phyloP scores from a whole-genome alignment of 2,329 filamentous ascomycete species.

The Trichophyton schoenleinii region DNA sequence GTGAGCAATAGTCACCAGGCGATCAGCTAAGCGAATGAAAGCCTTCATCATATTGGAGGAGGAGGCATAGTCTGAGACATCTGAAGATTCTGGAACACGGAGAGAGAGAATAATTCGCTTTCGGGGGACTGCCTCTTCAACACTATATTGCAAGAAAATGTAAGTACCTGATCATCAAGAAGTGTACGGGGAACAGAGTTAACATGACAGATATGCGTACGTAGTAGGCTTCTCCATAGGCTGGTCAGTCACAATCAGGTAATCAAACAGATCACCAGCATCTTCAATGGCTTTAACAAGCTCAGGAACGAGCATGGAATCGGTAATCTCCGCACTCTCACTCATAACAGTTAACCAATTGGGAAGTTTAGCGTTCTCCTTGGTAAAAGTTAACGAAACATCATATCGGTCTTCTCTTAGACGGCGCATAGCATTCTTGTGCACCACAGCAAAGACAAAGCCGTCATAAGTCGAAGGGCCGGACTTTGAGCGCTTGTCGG shows the following conservation, averaged over 20 bases:
- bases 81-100: slow-evolving; percentile 57
- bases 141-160: slow-evolving; percentile 34
- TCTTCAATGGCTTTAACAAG: slow-evolving; percentile 65
- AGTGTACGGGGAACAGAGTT: neutral
- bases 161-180: neutral
- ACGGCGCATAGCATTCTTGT: slow-evolving; percentile 86
- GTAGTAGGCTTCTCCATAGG: slow-evolving; percentile 74
- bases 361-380: slow-evolving; percentile 83
- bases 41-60: slow-evolving; percentile 66
- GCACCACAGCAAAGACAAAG: slow-evolving; percentile 89
- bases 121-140: slow-evolving; percentile 70
- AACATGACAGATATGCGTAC: slow-evolving; percentile 39
- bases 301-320: slow-evolving; percentile 75
- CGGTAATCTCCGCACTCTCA: slow-evolving; percentile 89
- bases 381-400: slow-evolving; percentile 80
- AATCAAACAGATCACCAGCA: slow-evolving; percentile 72
- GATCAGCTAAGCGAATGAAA: slow-evolving; percentile 75
- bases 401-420: slow-evolving; percentile 91
- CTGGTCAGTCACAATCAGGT: slow-evolving; percentile 80
- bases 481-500: slow-evolving; percentile 45
- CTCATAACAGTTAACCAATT: slow-evolving; percentile 89
- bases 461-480: slow-evolving; percentile 60
- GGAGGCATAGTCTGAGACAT: slow-evolving; percentile 53
- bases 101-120: slow-evolving; percentile 75
- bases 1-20: slow-evolving; percentile 60